phyloP scores from a whole-genome alignment of 106 monocot genomes.

The Allium sativum region DNA sequence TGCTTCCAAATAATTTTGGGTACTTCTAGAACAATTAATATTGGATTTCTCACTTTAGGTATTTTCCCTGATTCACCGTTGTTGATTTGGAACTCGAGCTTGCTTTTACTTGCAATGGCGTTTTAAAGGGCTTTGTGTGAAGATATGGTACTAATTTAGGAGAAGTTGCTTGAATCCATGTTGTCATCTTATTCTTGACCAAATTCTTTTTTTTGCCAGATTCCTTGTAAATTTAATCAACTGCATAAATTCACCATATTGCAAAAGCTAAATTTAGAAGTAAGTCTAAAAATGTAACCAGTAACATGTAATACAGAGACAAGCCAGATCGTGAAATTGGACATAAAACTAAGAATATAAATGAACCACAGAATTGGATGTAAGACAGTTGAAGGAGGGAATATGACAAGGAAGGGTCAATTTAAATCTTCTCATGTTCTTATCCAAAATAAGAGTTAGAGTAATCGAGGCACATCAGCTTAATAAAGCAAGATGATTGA shows the following conservation, averaged over 20 bases:
- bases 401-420: too few species aligned
- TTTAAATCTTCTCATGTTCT: too few species aligned
- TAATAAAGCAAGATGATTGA: too few species aligned
- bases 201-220: neutral
- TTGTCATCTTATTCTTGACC: neutral
- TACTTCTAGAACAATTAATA: conserved; percentile 6
- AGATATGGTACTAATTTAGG: conserved; percentile 4
- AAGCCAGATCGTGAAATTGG: too few species aligned
- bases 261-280: too few species aligned
- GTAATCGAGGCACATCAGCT: too few species aligned
- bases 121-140: neutral
- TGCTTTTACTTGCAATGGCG: conserved; percentile 3
- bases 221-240: neutral
- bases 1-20: conserved; percentile 29
- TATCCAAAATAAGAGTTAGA: too few species aligned
- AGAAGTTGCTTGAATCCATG: conserved; percentile 2
- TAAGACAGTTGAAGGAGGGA: too few species aligned
- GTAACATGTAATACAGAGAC: too few species aligned
- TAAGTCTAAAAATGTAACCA: too few species aligned
- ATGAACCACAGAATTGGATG: too few species aligned
- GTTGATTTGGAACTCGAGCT: neutral
- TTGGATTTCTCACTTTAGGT: neutral
- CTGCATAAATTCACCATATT: neutral
- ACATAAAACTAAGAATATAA: too few species aligned
- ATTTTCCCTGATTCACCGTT: neutral